Base-by-base conservation (phyloP, 106 monocot genomes). In the Dactylorhiza incarnata region DNA sequence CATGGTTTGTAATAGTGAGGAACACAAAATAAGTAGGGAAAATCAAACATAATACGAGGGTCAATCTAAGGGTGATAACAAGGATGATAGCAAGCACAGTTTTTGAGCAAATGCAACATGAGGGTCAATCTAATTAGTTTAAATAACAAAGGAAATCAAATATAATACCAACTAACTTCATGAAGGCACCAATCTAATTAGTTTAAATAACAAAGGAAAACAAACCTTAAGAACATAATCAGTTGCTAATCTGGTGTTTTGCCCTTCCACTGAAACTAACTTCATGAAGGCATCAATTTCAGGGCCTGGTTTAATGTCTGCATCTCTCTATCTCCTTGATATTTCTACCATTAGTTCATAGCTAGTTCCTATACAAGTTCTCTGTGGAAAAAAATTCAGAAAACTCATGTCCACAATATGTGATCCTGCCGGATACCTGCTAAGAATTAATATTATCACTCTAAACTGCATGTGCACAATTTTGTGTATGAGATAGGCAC, bases 271-370 rank as follows among this genome's bases (percentile, higher is more conserved):
- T 43, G 89, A 74, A 65, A 77, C 81, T 45, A 83, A 91, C 78
- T 89, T 94, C 91, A 94, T 94, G 74, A 81, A 99, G 8, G 94
- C 89, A 79, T 99, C 97, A 45, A 94, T 88, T 70, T 89, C 87
- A 15, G 91, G 91, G 29, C 94, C 97, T 5, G 97, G 97, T 68
- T 85, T 86, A 15, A 94, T 89, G 6, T 88, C 91, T 12, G 91
- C 87, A 54, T 89, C 85, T 65, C 81, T 88, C 74, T 99, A 94
- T 51, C 87, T 62, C 62, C 89, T 99, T n/a, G 86, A 78, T 77
- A 99, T 78, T 80, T 94, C 97, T 4, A 81, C 71, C 5, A 99
- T 76, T 86, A 93, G 84, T 44, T 94, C 86, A 62, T 87, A 86
- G 58, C 88, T 87, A 5, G 81, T 85, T n/a, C 94, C 97, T 10